A percentile compares a stretch with the other conserved stretches of the same genome.
Conservation (phyloP, 345 rosid species). For the Melaleuca alternifolia region DNA sequence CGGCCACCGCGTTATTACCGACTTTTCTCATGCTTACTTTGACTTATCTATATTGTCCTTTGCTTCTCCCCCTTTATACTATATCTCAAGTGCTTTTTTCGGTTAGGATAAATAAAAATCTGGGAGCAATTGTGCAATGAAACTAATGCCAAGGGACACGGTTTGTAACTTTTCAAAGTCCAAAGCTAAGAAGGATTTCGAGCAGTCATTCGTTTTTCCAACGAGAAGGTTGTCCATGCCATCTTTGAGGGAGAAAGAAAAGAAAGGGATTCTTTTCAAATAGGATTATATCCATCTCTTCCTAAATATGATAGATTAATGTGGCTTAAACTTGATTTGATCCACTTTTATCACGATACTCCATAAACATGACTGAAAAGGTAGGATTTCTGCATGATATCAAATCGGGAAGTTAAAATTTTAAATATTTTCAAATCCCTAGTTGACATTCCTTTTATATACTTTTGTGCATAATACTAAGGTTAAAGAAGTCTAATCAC, state of each 20-base stretch:
- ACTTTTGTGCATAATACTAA: too few species aligned
- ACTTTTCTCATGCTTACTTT: background rate
- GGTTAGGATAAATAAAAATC: background rate
- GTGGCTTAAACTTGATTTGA: fast-evolving
- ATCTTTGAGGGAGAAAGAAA: background rate
- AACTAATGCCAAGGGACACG: background rate
- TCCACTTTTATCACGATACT: background rate
- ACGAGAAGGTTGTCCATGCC: background rate
- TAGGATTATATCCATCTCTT: background rate
- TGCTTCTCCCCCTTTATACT: background rate
- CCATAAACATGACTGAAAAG: background rate
- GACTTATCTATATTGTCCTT: background rate
- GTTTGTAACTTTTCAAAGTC: background rate
- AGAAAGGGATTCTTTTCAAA: background rate
- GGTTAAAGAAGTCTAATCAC: too few species aligned
- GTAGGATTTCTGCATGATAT: background rate
- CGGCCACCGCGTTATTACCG: background rate
- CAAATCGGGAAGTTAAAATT: too few species aligned
- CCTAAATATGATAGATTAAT: background rate
- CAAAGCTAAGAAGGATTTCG: background rate
- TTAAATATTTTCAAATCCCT: too few species aligned
- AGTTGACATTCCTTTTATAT: too few species aligned
- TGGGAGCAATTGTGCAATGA: background rate
- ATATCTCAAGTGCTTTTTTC: background rate
- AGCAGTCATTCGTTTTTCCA: background rate